Evolutionary conservation across 75 land plant genomes (phyloP).

Genomic region (Pinus taeda): DNA sequence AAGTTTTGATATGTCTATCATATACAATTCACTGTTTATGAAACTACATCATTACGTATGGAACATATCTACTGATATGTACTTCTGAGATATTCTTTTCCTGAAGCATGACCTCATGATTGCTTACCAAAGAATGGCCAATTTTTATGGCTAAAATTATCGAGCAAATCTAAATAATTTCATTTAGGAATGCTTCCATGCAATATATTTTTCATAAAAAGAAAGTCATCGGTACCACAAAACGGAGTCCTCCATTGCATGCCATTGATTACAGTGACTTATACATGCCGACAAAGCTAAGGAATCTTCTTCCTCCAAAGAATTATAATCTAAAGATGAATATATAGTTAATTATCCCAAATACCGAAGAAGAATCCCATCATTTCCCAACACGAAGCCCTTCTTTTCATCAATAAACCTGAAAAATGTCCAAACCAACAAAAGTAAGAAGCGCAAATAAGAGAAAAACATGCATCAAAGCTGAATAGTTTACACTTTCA

Average conservation of each 20-base stretch:
- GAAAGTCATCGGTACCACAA: neutral
- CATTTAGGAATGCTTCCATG: neutral
- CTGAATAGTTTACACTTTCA: neutral
- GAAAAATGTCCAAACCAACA: conserved; percentile 4
- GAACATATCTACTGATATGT: no score
- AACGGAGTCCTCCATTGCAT: neutral
- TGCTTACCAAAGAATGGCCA: no score
- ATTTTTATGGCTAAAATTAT: no score
- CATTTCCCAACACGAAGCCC: conserved; percentile 95
- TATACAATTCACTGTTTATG: no score
- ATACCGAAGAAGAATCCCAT: conserved; percentile 93
- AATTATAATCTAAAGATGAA: neutral
- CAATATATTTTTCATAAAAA: conserved; percentile 6
- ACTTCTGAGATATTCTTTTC: no score
- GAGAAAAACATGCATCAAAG: neutral
- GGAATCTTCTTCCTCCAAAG: neutral
- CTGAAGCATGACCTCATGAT: no score
- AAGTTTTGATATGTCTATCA: no score
- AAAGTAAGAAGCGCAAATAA: neutral
- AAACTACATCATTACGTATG: no score
- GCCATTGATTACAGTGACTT: neutral
- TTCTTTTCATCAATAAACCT: conserved; percentile 83
- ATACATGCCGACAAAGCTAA: neutral
- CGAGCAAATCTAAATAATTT: no score
- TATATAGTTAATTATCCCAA: conserved; percentile 49